Evolutionary conservation across 768 basidiomycete genomes (phyloP).

Genomic region (Pulveroboletus frians): DNA sequence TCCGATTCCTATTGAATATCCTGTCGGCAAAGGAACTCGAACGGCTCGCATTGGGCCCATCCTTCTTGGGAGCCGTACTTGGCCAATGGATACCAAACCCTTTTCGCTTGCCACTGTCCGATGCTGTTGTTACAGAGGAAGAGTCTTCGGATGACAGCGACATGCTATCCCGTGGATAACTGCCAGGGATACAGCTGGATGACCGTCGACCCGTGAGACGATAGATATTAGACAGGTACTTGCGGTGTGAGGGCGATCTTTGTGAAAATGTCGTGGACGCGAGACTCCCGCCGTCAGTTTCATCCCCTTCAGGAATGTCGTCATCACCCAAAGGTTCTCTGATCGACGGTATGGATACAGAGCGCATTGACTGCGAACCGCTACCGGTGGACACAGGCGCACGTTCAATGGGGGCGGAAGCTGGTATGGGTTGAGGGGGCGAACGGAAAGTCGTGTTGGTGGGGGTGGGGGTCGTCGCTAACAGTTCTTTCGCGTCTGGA

Average conservation of each 20-base stretch:
- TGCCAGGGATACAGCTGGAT: slow-evolving; percentile 35
- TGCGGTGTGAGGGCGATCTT: slow-evolving; percentile 42
- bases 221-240: slow-evolving; percentile 47
- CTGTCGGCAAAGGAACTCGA: slow-evolving; percentile 59
- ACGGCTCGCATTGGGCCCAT: slow-evolving; percentile 35
- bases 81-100: slow-evolving; percentile 43
- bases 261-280: slow-evolving; percentile 42
- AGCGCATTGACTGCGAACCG: slow-evolving; percentile 23
- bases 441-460: slow-evolving; percentile 22
- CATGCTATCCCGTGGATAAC: slow-evolving; percentile 52
- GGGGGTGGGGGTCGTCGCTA: slow-evolving; percentile 25
- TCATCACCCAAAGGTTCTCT: slow-evolving; percentile 25
- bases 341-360: slow-evolving; percentile 28
- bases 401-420: slow-evolving; percentile 21
- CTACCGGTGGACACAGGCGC: slow-evolving; percentile 14
- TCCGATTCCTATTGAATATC: slow-evolving; percentile 50
- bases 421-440: slow-evolving; percentile 18
- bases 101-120: slow-evolving; percentile 37
- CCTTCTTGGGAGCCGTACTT: slow-evolving; percentile 49
- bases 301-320: slow-evolving; percentile 22
- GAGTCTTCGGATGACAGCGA: slow-evolving; percentile 70
- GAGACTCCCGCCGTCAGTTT: slow-evolving; percentile 29
- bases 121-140: slow-evolving; percentile 53
- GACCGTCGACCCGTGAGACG: slow-evolving; percentile 39
- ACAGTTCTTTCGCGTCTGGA: slow-evolving; percentile 6